Conservation (phyloP, 1,139 yeast species). For the Saccharomycopsis crataegensis region DNA sequence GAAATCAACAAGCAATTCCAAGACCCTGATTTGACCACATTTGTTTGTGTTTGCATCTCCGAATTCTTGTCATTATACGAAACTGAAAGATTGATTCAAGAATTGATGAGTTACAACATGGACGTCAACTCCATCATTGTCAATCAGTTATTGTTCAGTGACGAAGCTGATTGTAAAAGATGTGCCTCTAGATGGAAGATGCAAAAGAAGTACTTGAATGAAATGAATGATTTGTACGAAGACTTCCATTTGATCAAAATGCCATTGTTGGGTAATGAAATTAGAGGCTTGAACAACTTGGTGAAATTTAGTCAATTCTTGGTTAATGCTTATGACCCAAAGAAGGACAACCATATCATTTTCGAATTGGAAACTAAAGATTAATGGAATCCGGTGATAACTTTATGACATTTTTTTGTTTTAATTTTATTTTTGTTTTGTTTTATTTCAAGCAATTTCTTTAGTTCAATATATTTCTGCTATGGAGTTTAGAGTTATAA, state of each 20-base stretch:
- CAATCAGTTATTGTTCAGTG: constrained; percentile 84
- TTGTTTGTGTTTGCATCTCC: constrained; percentile 94
- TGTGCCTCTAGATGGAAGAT: constrained; percentile 91
- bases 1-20: constrained; percentile 94
- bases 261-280: constrained; percentile 91
- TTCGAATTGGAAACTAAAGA: constrained; percentile 52
- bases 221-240: constrained; percentile 87
- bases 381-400: not conserved
- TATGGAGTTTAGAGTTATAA: not conserved
- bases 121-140: constrained; percentile 95
- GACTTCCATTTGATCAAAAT: constrained; percentile 93
- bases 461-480: not conserved
- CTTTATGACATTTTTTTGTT: not conserved
- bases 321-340: constrained; percentile 64
- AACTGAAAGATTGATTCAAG: constrained; percentile 96
- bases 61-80: constrained; percentile 93
- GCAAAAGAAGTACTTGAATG: constrained; percentile 92
- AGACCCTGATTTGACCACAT: constrained; percentile 91
- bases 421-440: not conserved
- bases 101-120: constrained; percentile 86
- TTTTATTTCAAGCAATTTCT: not conserved
- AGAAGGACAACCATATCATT: constrained; percentile 48
- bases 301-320: constrained; percentile 67
- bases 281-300: constrained; percentile 82
- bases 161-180: constrained; percentile 70